Evolutionary conservation across 2,329 filamentous ascomycete species (phyloP).

Genomic region (Fusarium sublunatum): DNA sequence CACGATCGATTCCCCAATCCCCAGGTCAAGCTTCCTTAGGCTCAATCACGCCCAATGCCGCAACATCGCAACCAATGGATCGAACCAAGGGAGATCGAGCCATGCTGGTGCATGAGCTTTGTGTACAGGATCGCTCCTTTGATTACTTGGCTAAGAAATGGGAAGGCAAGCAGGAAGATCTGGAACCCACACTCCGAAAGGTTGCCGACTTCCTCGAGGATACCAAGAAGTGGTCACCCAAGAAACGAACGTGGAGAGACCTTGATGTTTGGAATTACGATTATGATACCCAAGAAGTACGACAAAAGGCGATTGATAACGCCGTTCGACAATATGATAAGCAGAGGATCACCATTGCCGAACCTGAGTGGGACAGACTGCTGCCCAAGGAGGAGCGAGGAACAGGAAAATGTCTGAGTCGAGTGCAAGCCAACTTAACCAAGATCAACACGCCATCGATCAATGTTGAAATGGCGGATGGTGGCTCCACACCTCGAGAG

Average conservation of each 20-base stretch:
- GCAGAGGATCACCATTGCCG: slow-evolving; percentile 65
- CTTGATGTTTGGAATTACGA: slow-evolving; percentile 72
- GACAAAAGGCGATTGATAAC: slow-evolving; percentile 70
- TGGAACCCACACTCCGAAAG: slow-evolving; percentile 66
- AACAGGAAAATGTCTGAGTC: slow-evolving; percentile 69
- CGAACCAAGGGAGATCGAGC: slow-evolving; percentile 64
- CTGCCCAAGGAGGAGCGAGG: slow-evolving; percentile 68
- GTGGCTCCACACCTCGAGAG: slow-evolving; percentile 56
- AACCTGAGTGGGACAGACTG: slow-evolving; percentile 71
- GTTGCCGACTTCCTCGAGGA: slow-evolving; percentile 64
- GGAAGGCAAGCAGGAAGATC: slow-evolving; percentile 64
- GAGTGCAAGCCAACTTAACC: slow-evolving; percentile 68
- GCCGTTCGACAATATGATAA: slow-evolving; percentile 70
- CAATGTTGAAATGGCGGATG: slow-evolving; percentile 63
- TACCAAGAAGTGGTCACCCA: slow-evolving; percentile 65
- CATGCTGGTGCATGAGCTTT: slow-evolving; percentile 70
- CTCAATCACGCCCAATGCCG: slow-evolving; percentile 64
- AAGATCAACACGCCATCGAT: slow-evolving; percentile 63
- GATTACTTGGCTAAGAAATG: slow-evolving; percentile 63
- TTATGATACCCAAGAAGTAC: slow-evolving; percentile 64
- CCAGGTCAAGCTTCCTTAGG: slow-evolving; percentile 65
- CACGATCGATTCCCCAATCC: slow-evolving; percentile 61
- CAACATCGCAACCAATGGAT: slow-evolving; percentile 63
- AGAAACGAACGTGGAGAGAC: slow-evolving; percentile 70
- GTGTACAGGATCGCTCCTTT: slow-evolving; percentile 63